Evolutionary conservation across 768 basidiomycete species (phyloP).

Genomic region (Macrolepiota dolichaula): DNA sequence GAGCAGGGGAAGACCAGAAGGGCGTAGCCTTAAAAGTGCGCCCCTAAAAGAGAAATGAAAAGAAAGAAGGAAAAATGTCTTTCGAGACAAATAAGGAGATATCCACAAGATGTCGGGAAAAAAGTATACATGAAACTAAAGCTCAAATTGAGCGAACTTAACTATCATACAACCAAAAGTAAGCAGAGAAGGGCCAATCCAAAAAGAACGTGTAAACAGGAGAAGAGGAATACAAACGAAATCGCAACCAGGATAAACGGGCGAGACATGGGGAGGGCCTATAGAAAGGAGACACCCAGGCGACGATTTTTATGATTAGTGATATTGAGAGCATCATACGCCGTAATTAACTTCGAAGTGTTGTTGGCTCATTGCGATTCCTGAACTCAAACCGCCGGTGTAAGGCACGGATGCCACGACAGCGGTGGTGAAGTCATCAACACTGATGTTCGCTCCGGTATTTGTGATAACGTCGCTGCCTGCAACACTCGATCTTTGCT

Average conservation of each 20-base stretch:
- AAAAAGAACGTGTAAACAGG: background rate
- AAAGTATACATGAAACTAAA: background rate
- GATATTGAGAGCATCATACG: background rate
- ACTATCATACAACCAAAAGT: slow-evolving; percentile 2
- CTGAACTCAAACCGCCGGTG: background rate
- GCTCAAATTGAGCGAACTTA: background rate
- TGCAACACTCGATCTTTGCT: background rate
- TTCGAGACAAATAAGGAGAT: background rate
- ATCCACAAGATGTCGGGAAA: background rate
- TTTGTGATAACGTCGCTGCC: background rate
- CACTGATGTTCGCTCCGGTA: background rate
- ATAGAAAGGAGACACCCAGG: background rate
- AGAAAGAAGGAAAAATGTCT: background rate
- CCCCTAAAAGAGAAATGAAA: background rate
- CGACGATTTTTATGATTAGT: background rate
- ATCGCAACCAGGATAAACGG: background rate
- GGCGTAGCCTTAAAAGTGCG: background rate
- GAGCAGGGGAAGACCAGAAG: background rate
- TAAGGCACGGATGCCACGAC: background rate
- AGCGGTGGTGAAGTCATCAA: background rate
- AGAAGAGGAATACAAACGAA: background rate
- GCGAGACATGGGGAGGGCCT: background rate
- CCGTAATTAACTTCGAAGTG: background rate
- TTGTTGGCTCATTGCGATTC: background rate
- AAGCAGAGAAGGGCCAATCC: background rate